phyloP scores from a whole-genome alignment of 352 stramenopile genomes.

The Phytophthora uliginosa region DNA sequence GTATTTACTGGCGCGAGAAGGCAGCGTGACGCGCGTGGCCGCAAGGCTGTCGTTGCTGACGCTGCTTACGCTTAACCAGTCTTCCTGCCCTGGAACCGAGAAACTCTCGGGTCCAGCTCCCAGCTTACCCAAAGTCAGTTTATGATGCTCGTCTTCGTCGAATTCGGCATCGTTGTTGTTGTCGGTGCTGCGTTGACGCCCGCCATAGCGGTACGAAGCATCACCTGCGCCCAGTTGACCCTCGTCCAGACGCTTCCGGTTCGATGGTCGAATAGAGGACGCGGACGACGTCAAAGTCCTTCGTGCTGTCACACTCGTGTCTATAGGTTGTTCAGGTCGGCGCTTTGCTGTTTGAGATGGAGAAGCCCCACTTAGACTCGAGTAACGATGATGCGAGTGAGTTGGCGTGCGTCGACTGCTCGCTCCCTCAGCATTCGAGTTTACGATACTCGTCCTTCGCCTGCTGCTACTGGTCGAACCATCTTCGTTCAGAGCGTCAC shows the following conservation, averaged over 20 bases:
- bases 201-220: not conserved
- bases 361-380: not conserved
- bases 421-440: not conserved
- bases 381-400: slow-evolving; percentile 9
- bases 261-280: slow-evolving; percentile 53
- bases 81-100: slow-evolving; percentile 7
- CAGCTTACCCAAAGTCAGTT: not conserved
- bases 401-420: slow-evolving; percentile 24
- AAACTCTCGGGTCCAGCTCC: slow-evolving; percentile 13
- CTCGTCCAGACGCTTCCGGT: slow-evolving; percentile 36
- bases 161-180: slow-evolving; percentile 31
- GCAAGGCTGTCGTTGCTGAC: slow-evolving; percentile 8
- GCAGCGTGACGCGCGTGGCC: slow-evolving; percentile 10
- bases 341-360: slow-evolving; percentile 4
- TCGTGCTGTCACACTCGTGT: slow-evolving; percentile 12
- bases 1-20: slow-evolving; percentile 42
- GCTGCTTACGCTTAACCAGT: slow-evolving; percentile 16
- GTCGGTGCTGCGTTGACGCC: not conserved
- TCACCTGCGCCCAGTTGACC: not conserved
- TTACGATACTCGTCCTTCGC: slow-evolving; percentile 4
- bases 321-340: slow-evolving; percentile 5
- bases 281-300: slow-evolving; percentile 54
- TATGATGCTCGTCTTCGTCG: slow-evolving; percentile 4
- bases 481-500: slow-evolving; percentile 5
- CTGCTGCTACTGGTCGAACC: not conserved